phyloP scores from a whole-genome alignment of 2,329 filamentous ascomycete genomes.

The Botrytis sinoallii region DNA sequence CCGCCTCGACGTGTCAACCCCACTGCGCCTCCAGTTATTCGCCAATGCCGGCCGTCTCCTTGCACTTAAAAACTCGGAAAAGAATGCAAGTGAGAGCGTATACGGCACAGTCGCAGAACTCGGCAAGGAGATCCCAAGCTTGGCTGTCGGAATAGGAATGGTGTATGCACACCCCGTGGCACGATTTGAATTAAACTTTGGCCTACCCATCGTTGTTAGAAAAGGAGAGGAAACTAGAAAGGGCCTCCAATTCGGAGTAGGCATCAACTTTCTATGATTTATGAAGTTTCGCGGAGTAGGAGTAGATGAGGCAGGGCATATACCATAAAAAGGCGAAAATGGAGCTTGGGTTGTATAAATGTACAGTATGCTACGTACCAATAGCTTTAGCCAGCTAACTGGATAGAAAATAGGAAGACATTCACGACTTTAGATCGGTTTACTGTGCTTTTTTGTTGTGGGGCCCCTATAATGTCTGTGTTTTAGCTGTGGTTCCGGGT shows the following conservation, averaged over 20 bases:
- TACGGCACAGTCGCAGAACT: slow-evolving; percentile 66
- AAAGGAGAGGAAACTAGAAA: slow-evolving; percentile 86
- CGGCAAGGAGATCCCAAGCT: slow-evolving; percentile 72
- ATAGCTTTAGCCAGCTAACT: slow-evolving; percentile 11
- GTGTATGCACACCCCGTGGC: slow-evolving; percentile 95
- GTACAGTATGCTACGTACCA: neutral
- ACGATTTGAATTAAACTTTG: slow-evolving; percentile 94
- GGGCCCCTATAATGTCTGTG: no score
- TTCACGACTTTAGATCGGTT: neutral
- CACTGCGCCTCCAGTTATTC: slow-evolving; percentile 84
- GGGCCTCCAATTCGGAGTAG: slow-evolving; percentile 91
- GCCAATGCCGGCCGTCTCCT: slow-evolving; percentile 85
- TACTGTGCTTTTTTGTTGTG: neutral
- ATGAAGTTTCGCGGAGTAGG: slow-evolving; percentile 1
- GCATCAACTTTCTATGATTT: slow-evolving; percentile 84
- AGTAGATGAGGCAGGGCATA: slow-evolving; percentile 1
- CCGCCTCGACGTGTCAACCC: slow-evolving; percentile 74
- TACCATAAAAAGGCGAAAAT: slow-evolving; percentile 4
- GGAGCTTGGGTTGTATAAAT: neutral
- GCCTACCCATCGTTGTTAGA: slow-evolving; percentile 76
- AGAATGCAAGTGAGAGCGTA: slow-evolving; percentile 37
- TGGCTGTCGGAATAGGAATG: slow-evolving; percentile 82
- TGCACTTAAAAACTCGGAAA: slow-evolving; percentile 57
- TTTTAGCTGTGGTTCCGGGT: neutral
- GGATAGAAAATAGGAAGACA: slow-evolving; percentile 1